Conservation (phyloP, 148 eudicot genomes). For the Suaeda aralocaspica region DNA sequence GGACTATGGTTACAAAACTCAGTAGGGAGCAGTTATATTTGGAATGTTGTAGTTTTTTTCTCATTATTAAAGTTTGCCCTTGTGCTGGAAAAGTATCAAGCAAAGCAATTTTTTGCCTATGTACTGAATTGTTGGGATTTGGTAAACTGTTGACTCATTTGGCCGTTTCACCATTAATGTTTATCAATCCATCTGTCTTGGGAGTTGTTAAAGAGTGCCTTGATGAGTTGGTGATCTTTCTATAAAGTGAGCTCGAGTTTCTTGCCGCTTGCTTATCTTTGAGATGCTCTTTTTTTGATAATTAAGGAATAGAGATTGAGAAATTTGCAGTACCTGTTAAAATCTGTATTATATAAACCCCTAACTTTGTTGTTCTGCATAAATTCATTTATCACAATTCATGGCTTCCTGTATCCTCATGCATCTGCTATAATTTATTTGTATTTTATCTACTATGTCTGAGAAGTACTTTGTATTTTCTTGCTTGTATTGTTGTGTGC, state of each 20-base stretch:
- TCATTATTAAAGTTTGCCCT: background rate
- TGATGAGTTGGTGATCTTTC: background rate
- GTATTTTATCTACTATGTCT: background rate
- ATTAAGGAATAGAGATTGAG: no score
- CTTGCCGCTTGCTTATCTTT: no score
- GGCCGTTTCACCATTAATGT: background rate
- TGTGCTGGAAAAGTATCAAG: background rate
- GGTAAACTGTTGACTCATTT: background rate
- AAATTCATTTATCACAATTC: background rate
- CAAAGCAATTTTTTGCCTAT: background rate
- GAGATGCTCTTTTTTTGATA: no score
- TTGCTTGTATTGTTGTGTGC: background rate
- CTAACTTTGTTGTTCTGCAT: background rate
- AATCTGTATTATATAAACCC: background rate
- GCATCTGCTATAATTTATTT: background rate
- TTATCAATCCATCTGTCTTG: background rate
- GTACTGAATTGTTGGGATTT: background rate
- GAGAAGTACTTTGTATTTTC: background rate
- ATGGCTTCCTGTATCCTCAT: background rate
- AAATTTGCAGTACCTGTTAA: no score
- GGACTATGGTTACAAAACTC: background rate
- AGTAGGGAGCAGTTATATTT: background rate
- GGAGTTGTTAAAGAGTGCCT: background rate
- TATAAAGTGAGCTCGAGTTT: background rate
- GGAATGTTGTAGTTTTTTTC: background rate